phyloP scores from a whole-genome alignment of 2,329 filamentous ascomycete genomes.

The Penicillium expansum region DNA sequence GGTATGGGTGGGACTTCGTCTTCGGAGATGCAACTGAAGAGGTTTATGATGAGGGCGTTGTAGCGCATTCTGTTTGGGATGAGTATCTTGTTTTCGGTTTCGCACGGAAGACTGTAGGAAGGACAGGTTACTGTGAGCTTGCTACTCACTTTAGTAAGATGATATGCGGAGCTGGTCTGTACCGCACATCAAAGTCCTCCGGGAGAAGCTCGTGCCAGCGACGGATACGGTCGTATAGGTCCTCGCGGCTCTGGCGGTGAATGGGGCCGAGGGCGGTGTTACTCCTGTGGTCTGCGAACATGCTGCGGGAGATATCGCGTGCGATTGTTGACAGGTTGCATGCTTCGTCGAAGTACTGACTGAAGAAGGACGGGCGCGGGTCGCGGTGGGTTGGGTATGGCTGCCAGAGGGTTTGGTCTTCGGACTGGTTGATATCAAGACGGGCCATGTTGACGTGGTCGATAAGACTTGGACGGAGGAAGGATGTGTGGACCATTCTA shows the following conservation, averaged over 20 bases:
- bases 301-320: constrained; percentile 34
- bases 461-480: constrained; percentile 37
- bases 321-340: constrained; percentile 37
- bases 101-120: not conserved
- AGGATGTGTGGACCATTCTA: constrained; percentile 37
- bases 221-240: constrained; percentile 30
- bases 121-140: not conserved
- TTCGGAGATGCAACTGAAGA: constrained; percentile 34
- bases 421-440: constrained; percentile 10
- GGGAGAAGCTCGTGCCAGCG: constrained; percentile 34
- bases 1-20: constrained; percentile 15
- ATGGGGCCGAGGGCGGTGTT: constrained; percentile 5
- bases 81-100: not conserved
- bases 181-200: constrained; percentile 24
- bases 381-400: constrained; percentile 36
- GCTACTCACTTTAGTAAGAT: constrained; percentile 31
- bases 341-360: constrained; percentile 35
- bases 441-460: constrained; percentile 33
- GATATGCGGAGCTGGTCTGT: constrained; percentile 34
- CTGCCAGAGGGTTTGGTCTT: constrained; percentile 28
- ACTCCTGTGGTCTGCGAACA: constrained; percentile 27
- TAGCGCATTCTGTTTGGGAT: constrained; percentile 33
- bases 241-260: constrained; percentile 25
- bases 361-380: constrained; percentile 27
- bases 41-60: constrained; percentile 34